These are phyloP conservation scores for Emydomyces testavorans DNA, from an alignment of 2,329 filamentous ascomycete genomes.

Conservation along the genomic window DNA sequence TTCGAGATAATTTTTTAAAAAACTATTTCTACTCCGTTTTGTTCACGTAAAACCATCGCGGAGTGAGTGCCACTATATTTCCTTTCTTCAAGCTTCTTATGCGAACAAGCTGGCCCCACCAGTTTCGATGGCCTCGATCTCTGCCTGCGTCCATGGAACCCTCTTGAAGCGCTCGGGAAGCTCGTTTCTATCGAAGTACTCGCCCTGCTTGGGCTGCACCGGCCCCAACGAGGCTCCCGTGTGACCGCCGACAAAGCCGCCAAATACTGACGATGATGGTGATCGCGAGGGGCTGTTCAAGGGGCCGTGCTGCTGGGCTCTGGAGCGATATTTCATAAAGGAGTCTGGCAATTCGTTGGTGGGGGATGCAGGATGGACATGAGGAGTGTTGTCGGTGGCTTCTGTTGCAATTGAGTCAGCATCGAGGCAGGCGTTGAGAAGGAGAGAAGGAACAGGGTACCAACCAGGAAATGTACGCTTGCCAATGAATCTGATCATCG, in stretches of 20 bases:
- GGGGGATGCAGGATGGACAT: constrained; percentile 49
- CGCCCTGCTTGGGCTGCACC: constrained; percentile 57
- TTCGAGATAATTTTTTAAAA: not conserved
- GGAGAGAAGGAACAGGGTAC: constrained; percentile 14
- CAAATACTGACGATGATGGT: not conserved
- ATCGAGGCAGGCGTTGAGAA: not conserved
- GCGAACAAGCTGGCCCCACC: constrained; percentile 63
- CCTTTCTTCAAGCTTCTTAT: constrained; percentile 24
- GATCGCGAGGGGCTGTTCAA: constrained; percentile 29
- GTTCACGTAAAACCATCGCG: not conserved
- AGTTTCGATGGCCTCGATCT: constrained; percentile 94
- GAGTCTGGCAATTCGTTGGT: constrained; percentile 46
- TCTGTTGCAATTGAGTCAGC: constrained; percentile 22
- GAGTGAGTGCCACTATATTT: constrained; percentile 4
- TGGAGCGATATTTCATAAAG: constrained; percentile 51
- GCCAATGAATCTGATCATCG: constrained; percentile 42
- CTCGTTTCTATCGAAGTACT: constrained; percentile 81
- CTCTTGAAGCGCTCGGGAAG: constrained; percentile 75
- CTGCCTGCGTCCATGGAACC: constrained; percentile 58
- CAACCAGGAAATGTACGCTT: constrained; percentile 37
- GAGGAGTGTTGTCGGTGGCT: constrained; percentile 44
- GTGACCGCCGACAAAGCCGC: constrained; percentile 44
- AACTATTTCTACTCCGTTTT: not conserved
- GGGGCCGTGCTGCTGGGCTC: constrained; percentile 56
- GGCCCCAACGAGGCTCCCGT: constrained; percentile 62